phyloP scores from a whole-genome alignment of 331 rosid genomes.

The Ulmus americana region DNA sequence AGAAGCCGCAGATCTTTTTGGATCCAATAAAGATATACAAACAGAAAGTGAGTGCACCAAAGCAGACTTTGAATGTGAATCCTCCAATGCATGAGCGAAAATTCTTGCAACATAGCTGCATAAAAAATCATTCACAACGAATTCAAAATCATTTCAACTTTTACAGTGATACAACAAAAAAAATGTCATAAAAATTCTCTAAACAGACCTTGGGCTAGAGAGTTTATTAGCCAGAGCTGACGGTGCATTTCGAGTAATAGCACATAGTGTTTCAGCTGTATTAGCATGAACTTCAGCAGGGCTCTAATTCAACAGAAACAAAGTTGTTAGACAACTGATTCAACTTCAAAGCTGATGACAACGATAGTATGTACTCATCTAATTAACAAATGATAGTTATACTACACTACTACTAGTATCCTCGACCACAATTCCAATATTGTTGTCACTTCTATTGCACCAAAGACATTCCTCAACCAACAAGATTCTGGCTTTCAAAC shows the following conservation, averaged over 20 bases:
- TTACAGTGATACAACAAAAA: neutral
- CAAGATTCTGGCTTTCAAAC: too few relatives aligned
- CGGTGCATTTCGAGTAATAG: slow-evolving; percentile 77
- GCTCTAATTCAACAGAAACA: slow-evolving; percentile 48
- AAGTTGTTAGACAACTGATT: slow-evolving; percentile 9
- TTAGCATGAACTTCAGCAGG: slow-evolving; percentile 92
- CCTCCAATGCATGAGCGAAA: slow-evolving; percentile 81
- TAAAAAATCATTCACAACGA: neutral
- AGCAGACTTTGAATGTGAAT: slow-evolving; percentile 67
- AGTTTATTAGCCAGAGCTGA: slow-evolving; percentile 82
- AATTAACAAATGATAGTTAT: neutral
- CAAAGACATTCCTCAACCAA: too few relatives aligned
- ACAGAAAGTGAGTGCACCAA: slow-evolving; percentile 86
- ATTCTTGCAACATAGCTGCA: slow-evolving; percentile 80
- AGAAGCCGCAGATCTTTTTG: slow-evolving; percentile 59
- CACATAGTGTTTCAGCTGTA: slow-evolving; percentile 84
- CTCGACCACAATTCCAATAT: neutral
- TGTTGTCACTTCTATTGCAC: too few relatives aligned
- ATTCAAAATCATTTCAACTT: slow-evolving; percentile 7
- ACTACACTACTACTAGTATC: neutral
- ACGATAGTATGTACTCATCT: neutral
- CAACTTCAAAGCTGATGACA: neutral
- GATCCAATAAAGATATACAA: slow-evolving; percentile 93
- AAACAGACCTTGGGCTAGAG: slow-evolving; percentile 83
- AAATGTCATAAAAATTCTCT: slow-evolving; percentile 4